Evolutionary conservation across 2,329 filamentous ascomycete genomes (phyloP), one percentile per base, ranked within the genome.

Genomic region (Exophiala lecanii-corni): DNA sequence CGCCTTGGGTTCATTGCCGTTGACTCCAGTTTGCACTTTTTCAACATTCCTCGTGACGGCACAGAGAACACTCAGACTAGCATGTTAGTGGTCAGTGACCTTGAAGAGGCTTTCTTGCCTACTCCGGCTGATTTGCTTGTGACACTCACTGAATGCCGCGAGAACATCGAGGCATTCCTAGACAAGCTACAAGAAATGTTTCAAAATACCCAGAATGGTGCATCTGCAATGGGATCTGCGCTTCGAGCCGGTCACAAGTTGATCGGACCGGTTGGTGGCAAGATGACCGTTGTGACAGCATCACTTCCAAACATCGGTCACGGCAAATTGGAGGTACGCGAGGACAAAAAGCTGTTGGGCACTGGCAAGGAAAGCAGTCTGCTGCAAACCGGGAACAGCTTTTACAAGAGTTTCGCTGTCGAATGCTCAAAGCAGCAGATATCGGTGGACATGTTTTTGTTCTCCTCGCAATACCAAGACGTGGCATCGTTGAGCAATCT

Each of bases 391-490:
- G 86, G 81, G 30, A 96, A 89, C 70, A 89, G 86, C 60, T 98
- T 97, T 68, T 98, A 97, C 76, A 98, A 98, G 75, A 94, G 87
- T 59, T 98, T 98, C 59, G 92, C 92, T 0, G 92, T 98, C 2
- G 92, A 98, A 63, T 98, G 92, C 67, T 96, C 89, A 26, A 98
- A 98, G 73, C 94, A 94, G 55, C 92, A 98, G 66, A 92, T 98
- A 19, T 97, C 89, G 0, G 89, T 98, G 55, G 89, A 96, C 64
- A 96, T 96, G 89, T 96, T 96, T 72, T 73, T 96, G 38, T 96
- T 95, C 70, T 92, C 87, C 3, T 89, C 88, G 12, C 86, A 92
- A 62, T 96, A 98, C 65, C 92, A 97, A 67, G 92, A 98, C 62
- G 92, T 98, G 39, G 92, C 92, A 4, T 95, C 89, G 21, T 74